Evolutionary conservation across 2,329 filamentous ascomycete species (phyloP).

Genomic region (Sporothrix schenckii): DNA sequence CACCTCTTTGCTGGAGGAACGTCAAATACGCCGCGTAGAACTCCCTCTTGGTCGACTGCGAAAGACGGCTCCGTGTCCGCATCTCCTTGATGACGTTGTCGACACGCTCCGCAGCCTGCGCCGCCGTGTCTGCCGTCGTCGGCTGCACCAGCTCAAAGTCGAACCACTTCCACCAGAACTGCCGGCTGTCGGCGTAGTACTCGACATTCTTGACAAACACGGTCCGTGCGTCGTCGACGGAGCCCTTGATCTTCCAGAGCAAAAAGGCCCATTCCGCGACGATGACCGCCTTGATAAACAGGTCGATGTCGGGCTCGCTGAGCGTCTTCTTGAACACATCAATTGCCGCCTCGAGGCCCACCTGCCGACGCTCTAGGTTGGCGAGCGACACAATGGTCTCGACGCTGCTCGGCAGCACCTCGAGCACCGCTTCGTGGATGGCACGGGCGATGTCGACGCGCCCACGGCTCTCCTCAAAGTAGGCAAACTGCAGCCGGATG

Average conservation of each 20-base stretch:
- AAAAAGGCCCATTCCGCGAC: constrained; percentile 87
- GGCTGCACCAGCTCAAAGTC: constrained; percentile 87
- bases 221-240: constrained; percentile 75
- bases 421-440: constrained; percentile 80
- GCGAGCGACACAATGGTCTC: constrained; percentile 88
- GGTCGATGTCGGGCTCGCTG: constrained; percentile 69
- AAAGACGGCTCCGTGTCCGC: constrained; percentile 71
- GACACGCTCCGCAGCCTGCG: constrained; percentile 70
- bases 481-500: constrained; percentile 86
- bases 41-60: constrained; percentile 68
- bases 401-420: constrained; percentile 75
- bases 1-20: constrained; percentile 81
- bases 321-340: constrained; percentile 81
- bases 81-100: constrained; percentile 79
- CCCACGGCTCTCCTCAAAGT: constrained; percentile 86
- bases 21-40: constrained; percentile 77
- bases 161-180: constrained; percentile 90
- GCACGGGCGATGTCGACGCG: constrained; percentile 77
- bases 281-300: constrained; percentile 81
- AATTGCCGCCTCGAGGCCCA: constrained; percentile 81
- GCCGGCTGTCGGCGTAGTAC: constrained; percentile 79
- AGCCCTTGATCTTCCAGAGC: constrained; percentile 84
- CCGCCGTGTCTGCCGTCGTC: constrained; percentile 65
- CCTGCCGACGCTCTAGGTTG: constrained; percentile 81
- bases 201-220: constrained; percentile 82